Conservation (phyloP, 202 grass and related monocot species). For the Saccharum hybrid region DNA sequence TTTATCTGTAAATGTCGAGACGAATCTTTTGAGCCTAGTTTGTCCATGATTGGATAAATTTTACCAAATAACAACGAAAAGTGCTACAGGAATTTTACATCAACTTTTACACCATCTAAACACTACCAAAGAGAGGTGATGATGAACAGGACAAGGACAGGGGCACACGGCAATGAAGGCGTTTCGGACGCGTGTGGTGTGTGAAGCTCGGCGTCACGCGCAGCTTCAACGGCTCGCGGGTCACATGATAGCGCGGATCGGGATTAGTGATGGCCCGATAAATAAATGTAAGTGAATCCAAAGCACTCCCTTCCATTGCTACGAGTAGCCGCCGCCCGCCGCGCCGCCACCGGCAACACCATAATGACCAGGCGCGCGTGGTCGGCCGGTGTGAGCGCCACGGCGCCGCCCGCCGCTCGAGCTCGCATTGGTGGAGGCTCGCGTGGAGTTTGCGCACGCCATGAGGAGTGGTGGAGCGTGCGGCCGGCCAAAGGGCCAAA, state of each 20-base stretch:
- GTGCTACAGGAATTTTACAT: no score
- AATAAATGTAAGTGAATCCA: constrained; percentile 24
- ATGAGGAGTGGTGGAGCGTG: constrained; percentile 1
- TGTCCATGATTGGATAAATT: no score
- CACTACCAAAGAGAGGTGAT: no score
- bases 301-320: background rate
- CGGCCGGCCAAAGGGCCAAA: background rate
- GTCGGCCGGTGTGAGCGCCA: background rate
- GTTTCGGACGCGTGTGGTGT: constrained; percentile 22
- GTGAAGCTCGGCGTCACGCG: constrained; percentile 1
- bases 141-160: background rate
- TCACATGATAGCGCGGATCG: constrained; percentile 30
- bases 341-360: background rate
- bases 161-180: background rate
- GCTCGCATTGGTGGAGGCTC: constrained; percentile 1
- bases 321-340: constrained; percentile 10
- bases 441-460: constrained; percentile 7
- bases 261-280: background rate
- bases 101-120: no score
- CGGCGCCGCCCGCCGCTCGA: constrained; percentile 8
- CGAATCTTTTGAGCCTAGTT: no score
- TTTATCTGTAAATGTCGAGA: no score
- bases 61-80: no score
- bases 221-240: background rate
- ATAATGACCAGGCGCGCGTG: background rate